A percentile compares a stretch with the other conserved stretches of the same genome.
These are phyloP conservation scores for Boletus vermiculosoides DNA, from an alignment of 768 basidiomycete species.

Conservation along the genomic window DNA sequence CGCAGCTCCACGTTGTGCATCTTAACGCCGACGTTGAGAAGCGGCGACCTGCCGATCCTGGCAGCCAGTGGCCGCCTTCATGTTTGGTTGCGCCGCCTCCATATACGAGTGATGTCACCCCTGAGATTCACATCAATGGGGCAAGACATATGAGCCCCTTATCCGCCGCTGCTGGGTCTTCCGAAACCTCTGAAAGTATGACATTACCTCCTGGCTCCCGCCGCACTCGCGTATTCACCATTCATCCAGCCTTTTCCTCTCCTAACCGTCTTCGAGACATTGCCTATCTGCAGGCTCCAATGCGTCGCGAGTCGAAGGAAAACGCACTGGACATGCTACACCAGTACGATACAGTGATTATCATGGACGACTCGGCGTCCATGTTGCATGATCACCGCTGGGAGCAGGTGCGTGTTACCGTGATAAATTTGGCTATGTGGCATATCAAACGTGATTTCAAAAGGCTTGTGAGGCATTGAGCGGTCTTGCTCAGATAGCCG, in stretches of 20 bases:
- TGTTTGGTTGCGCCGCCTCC: slow-evolving; percentile 24
- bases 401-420: slow-evolving; percentile 41
- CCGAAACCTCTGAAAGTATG: slow-evolving; percentile 18
- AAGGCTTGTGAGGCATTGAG: slow-evolving; percentile 32
- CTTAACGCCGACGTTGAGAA: slow-evolving; percentile 1
- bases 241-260: slow-evolving; percentile 21
- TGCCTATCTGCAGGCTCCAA: slow-evolving; percentile 25
- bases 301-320: slow-evolving; percentile 29
- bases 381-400: slow-evolving; percentile 48
- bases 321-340: slow-evolving; percentile 37
- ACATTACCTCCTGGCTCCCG: slow-evolving; percentile 17
- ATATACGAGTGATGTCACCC: slow-evolving; percentile 14
- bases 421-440: not conserved
- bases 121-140: slow-evolving; percentile 7
- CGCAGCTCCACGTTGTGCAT: slow-evolving; percentile 6
- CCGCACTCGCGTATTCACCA: slow-evolving; percentile 24
- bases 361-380: slow-evolving; percentile 61
- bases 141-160: not conserved
- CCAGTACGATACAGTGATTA: slow-evolving; percentile 54
- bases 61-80: not conserved
- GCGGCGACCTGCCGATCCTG: not conserved
- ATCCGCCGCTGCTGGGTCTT: slow-evolving; percentile 6
- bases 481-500: slow-evolving; percentile 47
- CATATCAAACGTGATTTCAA: not conserved
- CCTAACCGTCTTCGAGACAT: slow-evolving; percentile 18